These are phyloP conservation scores for Hysterium pulicare DNA, from an alignment of 2,329 filamentous ascomycete genomes.

Conservation along the genomic window DNA sequence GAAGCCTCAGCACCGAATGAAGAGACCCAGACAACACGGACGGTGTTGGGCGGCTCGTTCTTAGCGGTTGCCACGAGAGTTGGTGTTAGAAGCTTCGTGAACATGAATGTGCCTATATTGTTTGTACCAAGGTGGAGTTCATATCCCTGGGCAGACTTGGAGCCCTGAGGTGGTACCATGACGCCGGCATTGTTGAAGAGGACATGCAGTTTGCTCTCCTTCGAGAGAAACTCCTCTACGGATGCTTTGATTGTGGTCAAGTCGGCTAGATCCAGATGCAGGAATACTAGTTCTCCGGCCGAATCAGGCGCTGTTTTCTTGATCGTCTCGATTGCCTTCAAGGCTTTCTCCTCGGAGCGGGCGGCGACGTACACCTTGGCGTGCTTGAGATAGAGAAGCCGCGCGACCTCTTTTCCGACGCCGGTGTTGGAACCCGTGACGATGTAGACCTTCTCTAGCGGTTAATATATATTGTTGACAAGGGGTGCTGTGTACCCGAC, in stretches of 20 bases:
- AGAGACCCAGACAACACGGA: constrained; percentile 31
- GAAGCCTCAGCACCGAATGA: constrained; percentile 7
- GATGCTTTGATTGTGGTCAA: constrained; percentile 36
- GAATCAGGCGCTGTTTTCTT: constrained; percentile 33
- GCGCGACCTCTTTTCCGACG: constrained; percentile 50
- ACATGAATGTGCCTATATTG: constrained; percentile 35
- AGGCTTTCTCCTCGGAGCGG: constrained; percentile 44
- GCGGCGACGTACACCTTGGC: constrained; percentile 53
- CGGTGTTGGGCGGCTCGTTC: constrained; percentile 12
- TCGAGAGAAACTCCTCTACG: constrained; percentile 29
- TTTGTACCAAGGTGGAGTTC: constrained; percentile 34
- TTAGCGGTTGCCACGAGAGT: constrained; percentile 26
- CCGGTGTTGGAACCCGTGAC: constrained; percentile 47
- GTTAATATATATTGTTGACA: neutral
- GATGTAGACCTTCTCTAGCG: constrained; percentile 39
- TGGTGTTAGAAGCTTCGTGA: constrained; percentile 34
- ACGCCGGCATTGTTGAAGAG: constrained; percentile 28
- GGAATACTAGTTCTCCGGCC: constrained; percentile 8
- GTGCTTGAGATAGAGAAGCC: constrained; percentile 52
- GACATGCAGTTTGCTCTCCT: constrained; percentile 39
- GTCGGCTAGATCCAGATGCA: constrained; percentile 37
- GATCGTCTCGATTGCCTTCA: constrained; percentile 44
- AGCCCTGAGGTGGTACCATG: constrained; percentile 15
- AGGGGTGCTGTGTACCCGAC: neutral
- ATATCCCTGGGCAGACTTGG: constrained; percentile 11